Percentiles rank a stretch among this genome's conserved stretches.
Evolutionary conservation across 192 early-diverging fungal genomes (phyloP).

Genomic region (Coemansia sp.): DNA sequence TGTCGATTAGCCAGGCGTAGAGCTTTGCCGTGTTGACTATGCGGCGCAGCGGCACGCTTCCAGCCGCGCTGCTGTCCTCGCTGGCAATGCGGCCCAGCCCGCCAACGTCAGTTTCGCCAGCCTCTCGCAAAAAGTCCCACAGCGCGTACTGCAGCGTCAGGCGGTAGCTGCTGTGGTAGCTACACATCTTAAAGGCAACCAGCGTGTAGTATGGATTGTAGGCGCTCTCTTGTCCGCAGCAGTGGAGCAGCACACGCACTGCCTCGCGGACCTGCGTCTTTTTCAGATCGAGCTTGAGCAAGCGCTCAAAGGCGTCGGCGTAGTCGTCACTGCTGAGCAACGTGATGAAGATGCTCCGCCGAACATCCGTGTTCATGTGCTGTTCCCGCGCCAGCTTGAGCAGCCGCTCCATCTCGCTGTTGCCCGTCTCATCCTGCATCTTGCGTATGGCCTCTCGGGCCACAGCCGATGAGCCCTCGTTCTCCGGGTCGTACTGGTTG

Average conservation of each 20-base stretch:
- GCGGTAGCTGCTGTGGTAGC: slow-evolving; percentile 74
- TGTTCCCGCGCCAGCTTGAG: slow-evolving; percentile 79
- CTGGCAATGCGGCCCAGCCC: slow-evolving; percentile 59
- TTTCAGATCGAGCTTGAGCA: slow-evolving; percentile 83
- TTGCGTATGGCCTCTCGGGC: slow-evolving; percentile 14
- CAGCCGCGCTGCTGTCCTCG: slow-evolving; percentile 39
- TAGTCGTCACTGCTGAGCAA: slow-evolving; percentile 96
- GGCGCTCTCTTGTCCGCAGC: slow-evolving; percentile 81
- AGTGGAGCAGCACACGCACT: slow-evolving; percentile 89
- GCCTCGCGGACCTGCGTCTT: slow-evolving; percentile 96
- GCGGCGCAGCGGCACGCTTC: slow-evolving; percentile 64
- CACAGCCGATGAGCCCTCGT: not conserved
- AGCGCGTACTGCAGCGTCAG: slow-evolving; percentile 94
- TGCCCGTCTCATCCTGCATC: slow-evolving; percentile 1
- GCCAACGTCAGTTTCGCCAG: slow-evolving; percentile 80
- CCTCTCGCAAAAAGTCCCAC: slow-evolving; percentile 92
- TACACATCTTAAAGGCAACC: slow-evolving; percentile 80
- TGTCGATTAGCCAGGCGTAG: slow-evolving; percentile 78
- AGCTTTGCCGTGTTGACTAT: slow-evolving; percentile 87
- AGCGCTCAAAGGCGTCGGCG: slow-evolving; percentile 87
- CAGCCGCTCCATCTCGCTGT: slow-evolving; percentile 62
- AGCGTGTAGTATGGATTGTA: slow-evolving; percentile 96
- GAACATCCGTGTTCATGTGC: slow-evolving; percentile 97
- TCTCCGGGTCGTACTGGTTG: slow-evolving; percentile 29
- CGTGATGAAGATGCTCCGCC: slow-evolving; percentile 89